Base-by-base conservation (phyloP, 495 filamentous ascomycete genomes). In the Bathelium albidoporum region DNA sequence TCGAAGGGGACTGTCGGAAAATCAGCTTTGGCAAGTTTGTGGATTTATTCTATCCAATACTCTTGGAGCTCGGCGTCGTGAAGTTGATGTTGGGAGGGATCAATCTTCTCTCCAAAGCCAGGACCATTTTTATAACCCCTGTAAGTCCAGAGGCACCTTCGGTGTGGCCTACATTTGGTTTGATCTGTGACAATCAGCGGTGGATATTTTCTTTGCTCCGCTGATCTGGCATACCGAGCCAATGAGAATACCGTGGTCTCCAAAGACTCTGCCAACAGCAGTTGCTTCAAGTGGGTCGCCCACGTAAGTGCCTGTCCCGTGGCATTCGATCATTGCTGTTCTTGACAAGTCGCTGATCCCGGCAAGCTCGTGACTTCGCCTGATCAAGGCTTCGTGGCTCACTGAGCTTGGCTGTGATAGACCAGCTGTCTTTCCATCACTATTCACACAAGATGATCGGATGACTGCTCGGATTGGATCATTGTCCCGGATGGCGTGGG, bases 121-220 rank as follows among this genome's bases (percentile, higher is more conserved):
- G 62, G 16, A 77, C 72, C 0, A 79, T 77, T 64, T 87, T 87
- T 60, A 87, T 82, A 4, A 87, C 66, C 2, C 80, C 81, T 0
- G 82, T 75, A 31, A 87, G 74, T 28, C 85, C 84, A 59, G 78
- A 79, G 12, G 78, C 77, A 14, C 78, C 81, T 67, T 87, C 85
- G 1, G 79, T 65, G 67, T 87, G 85, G 11, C 62, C 62, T 16
- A 64, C 28, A 43, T 58, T 59, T 52, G 62, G 20, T 41, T 64
- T 64, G 12, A 64, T 49, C 43, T 29, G 28, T 55, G 32, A 44
- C 61, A 20, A 59, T 41, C 16, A 32, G 31, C 16, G 32, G 28
- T 16, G 22, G 44, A 39, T 3, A 24, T 55, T 34, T 1, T 63
- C 44, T 55, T n/a, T 20, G 28, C 24, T 39, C 3, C 10, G 14